Percentiles rank a stretch among this genome's conserved stretches.
Evolutionary conservation across 192 early-diverging fungal genomes (phyloP).

Genomic region (Mortierella hygrophila): DNA sequence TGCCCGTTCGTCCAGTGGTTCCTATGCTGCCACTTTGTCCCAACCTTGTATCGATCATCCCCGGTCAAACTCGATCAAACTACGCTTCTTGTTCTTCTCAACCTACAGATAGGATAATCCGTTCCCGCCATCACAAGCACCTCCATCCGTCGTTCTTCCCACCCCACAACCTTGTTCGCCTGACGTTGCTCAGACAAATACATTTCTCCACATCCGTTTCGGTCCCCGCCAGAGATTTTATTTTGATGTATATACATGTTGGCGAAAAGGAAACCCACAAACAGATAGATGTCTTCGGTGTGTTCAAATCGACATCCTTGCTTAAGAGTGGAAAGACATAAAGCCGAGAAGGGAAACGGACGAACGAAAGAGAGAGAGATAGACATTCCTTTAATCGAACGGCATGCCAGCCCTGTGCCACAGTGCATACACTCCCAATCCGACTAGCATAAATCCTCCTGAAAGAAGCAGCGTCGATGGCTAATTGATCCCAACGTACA

Average conservation of each 20-base stretch:
- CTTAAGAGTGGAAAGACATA: neutral
- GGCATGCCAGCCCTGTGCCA: slow-evolving; percentile 40
- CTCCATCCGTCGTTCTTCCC: too few species aligned
- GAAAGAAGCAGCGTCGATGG: slow-evolving; percentile 35
- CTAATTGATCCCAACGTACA: slow-evolving; percentile 1
- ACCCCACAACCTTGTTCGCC: neutral
- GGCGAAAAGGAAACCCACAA: neutral
- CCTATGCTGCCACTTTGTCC: neutral
- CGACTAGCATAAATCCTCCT: slow-evolving; percentile 42
- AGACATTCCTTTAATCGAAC: neutral
- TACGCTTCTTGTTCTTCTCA: too few species aligned
- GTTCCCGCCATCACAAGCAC: neutral
- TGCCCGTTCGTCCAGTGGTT: too few species aligned
- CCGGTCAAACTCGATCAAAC: neutral
- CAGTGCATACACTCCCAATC: slow-evolving; percentile 35
- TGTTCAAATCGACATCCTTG: neutral
- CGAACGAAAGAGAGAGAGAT: neutral
- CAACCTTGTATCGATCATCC: neutral
- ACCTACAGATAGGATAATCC: neutral
- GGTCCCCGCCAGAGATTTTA: slow-evolving; percentile 1
- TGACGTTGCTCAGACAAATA: neutral
- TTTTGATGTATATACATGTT: neutral
- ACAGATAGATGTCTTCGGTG: neutral
- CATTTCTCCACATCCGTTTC: neutral
- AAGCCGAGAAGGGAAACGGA: neutral